phyloP scores from a whole-genome alignment of 768 basidiomycete genomes.

The Clavulina sp. region DNA sequence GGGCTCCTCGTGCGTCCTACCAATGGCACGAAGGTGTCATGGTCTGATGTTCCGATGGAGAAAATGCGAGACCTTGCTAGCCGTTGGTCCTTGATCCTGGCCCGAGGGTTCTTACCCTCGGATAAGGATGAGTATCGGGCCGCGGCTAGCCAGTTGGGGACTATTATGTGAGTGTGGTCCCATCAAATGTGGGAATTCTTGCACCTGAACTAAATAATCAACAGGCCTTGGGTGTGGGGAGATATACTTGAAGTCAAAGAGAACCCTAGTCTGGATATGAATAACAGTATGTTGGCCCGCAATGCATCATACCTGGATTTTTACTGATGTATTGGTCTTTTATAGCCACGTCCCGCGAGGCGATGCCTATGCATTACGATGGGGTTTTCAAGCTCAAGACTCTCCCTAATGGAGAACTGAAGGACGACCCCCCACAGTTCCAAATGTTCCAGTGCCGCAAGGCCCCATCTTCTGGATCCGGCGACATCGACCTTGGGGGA shows the following conservation, averaged over 20 bases:
- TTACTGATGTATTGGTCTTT: neutral
- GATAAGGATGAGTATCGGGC: neutral
- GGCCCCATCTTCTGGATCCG: neutral
- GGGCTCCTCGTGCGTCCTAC: neutral
- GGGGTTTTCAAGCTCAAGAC: neutral
- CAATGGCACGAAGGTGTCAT: neutral
- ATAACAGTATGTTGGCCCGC: neutral
- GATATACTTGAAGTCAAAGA: slow-evolving; percentile 1
- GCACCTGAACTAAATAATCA: too few species aligned
- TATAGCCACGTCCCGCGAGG: neutral
- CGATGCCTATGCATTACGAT: slow-evolving; percentile 2
- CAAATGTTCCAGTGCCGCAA: slow-evolving; percentile 1
- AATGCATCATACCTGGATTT: neutral
- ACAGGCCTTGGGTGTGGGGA: neutral
- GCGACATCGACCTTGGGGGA: neutral
- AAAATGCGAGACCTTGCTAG: neutral
- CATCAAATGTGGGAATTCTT: too few species aligned
- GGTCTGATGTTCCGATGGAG: neutral
- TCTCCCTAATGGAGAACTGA: neutral
- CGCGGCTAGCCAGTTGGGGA: neutral
- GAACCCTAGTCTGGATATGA: neutral
- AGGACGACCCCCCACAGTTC: neutral
- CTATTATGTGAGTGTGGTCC: neutral
- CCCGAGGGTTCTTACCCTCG: neutral
- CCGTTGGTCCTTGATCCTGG: neutral